Conservation (phyloP, 352 stramenopile species). For the Thalassiosira gravida region DNA sequence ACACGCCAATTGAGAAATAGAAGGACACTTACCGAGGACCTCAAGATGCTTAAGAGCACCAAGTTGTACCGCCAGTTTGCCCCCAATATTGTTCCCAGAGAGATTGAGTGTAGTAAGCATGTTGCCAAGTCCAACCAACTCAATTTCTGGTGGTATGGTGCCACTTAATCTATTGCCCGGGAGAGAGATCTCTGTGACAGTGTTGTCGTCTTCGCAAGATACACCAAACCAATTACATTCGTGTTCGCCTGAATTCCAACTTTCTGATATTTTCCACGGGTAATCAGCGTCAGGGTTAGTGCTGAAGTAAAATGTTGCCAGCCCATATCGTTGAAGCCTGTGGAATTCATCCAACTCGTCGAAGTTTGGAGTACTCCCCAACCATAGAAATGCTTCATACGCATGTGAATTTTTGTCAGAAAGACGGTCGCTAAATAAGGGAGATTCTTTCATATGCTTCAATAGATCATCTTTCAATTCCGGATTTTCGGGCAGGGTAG, state of each 20-base stretch:
- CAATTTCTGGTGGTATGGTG: constrained; percentile 50
- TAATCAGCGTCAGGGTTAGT: constrained; percentile 34
- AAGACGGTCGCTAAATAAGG: constrained; percentile 35
- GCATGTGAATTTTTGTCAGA: constrained; percentile 26
- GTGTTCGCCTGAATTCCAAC: constrained; percentile 38
- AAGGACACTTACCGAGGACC: constrained; percentile 39
- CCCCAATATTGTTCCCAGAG: constrained; percentile 48
- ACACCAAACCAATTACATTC: constrained; percentile 60
- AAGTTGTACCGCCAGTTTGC: constrained; percentile 35
- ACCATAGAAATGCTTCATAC: constrained; percentile 51
- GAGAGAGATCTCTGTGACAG: constrained; percentile 47
- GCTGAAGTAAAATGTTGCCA: constrained; percentile 45
- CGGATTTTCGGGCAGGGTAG: constrained; percentile 27
- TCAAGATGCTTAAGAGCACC: constrained; percentile 40
- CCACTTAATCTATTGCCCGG: constrained; percentile 49
- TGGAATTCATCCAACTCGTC: constrained; percentile 33
- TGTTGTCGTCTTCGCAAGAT: constrained; percentile 37
- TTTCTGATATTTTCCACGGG: constrained; percentile 48
- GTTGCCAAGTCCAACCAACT: constrained; percentile 41
- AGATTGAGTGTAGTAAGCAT: constrained; percentile 43
- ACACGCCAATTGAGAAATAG: constrained; percentile 1
- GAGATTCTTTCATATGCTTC: constrained; percentile 36
- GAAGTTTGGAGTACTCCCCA: constrained; percentile 32
- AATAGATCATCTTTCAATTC: constrained; percentile 35
- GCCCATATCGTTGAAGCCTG: constrained; percentile 51